Percentiles rank a stretch among this genome's conserved stretches.
Conservation (phyloP, 225 moss, liverwort and hornwort species). For the Straminergon stramineum region DNA sequence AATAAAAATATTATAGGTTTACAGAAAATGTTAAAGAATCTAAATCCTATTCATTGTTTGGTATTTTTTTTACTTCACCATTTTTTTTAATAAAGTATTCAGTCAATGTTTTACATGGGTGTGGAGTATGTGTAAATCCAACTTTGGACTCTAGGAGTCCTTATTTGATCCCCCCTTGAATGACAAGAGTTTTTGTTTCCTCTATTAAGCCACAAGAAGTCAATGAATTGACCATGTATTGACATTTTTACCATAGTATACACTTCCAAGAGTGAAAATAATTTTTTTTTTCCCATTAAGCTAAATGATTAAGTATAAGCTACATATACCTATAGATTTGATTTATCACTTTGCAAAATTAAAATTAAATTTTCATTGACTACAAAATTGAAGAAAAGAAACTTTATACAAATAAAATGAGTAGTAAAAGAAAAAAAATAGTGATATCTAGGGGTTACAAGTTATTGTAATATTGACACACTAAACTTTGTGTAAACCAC, state of each 20-base stretch:
- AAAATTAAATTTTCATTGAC: background rate
- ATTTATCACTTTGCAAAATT: background rate
- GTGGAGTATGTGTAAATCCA: accelerated
- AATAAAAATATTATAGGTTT: no score
- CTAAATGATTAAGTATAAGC: background rate
- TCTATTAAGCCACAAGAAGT: background rate
- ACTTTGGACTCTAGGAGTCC: accelerated
- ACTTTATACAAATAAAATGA: background rate
- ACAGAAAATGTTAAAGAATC: background rate
- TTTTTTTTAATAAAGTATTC: no score
- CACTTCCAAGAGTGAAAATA: background rate
- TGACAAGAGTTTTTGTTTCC: background rate
- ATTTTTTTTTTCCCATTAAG: background rate
- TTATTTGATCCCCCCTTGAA: accelerated
- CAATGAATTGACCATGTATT: background rate
- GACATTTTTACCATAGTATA: background rate
- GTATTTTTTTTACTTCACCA: background rate
- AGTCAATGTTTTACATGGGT: background rate
- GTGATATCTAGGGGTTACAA: accelerated
- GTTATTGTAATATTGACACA: accelerated
- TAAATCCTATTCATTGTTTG: background rate
- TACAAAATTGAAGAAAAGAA: background rate
- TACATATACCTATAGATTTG: no score
- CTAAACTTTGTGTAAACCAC: background rate
- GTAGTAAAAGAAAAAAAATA: accelerated